phyloP scores from a whole-genome alignment of 2,329 filamentous ascomycete genomes.

The Tolypocladium tropicale region DNA sequence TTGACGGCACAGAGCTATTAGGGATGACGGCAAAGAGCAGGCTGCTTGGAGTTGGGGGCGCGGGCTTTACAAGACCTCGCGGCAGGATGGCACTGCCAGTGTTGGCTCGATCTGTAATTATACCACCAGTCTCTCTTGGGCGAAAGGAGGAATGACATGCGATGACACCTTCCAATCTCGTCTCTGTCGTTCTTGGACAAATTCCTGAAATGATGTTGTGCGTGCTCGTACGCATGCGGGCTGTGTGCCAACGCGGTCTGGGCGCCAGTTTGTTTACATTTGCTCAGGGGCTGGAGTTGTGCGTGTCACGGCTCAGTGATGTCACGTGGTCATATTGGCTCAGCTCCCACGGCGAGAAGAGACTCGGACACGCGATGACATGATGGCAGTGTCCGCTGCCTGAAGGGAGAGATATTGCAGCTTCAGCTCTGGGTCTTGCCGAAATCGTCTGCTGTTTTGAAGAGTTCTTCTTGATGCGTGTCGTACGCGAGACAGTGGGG shows the following conservation, averaged over 20 bases:
- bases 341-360: neutral
- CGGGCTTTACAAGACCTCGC: neutral
- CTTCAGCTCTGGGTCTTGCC: neutral
- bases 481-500: neutral
- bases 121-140: slow-evolving; percentile 3
- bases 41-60: neutral
- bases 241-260: neutral
- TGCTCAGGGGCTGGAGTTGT: neutral
- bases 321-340: neutral
- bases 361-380: neutral
- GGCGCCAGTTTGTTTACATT: neutral
- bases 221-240: neutral
- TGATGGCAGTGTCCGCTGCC: neutral
- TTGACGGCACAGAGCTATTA: neutral
- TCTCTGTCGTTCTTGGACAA: neutral
- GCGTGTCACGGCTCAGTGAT: neutral
- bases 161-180: neutral
- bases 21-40: neutral
- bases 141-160: slow-evolving; percentile 2
- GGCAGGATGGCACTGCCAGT: neutral
- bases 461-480: neutral
- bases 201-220: neutral
- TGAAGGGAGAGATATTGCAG: neutral
- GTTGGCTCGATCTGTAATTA: slow-evolving; percentile 7
- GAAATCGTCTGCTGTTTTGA: neutral